These are phyloP conservation scores for Leishmania braziliensis DNA, from an alignment of 208 protist genomes.

Conservation along the genomic window DNA sequence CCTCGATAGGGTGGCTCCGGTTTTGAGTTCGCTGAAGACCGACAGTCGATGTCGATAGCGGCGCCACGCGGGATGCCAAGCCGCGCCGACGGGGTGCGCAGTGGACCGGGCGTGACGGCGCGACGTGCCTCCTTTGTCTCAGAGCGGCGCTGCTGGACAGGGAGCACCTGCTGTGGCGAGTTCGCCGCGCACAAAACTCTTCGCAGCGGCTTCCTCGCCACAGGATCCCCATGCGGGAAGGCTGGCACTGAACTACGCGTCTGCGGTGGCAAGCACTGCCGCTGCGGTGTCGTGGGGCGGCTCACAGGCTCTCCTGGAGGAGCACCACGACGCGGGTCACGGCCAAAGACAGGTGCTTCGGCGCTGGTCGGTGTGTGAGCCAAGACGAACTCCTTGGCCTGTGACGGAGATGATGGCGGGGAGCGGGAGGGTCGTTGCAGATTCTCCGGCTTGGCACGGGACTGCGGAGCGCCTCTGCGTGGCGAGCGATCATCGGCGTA, in stretches of 20 bases:
- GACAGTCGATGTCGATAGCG: slow-evolving; percentile 20
- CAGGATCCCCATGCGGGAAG: slow-evolving; percentile 1
- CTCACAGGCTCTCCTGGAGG: slow-evolving; percentile 6
- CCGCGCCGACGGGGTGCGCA: slow-evolving; percentile 11
- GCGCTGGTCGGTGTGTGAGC: slow-evolving; percentile 18
- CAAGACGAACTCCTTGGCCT: not conserved
- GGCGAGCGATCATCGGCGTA: slow-evolving; percentile 7
- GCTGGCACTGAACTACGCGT: slow-evolving; percentile 10
- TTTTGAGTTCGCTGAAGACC: slow-evolving; percentile 14
- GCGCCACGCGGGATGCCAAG: not conserved
- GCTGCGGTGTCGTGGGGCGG: slow-evolving; percentile 24
- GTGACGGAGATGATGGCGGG: slow-evolving; percentile 19
- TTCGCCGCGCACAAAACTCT: slow-evolving; percentile 33
- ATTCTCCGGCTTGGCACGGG: slow-evolving; percentile 14
- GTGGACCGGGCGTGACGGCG: slow-evolving; percentile 2
- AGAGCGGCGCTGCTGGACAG: slow-evolving; percentile 1
- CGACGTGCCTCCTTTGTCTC: slow-evolving; percentile 7
- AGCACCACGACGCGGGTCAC: slow-evolving; percentile 24
- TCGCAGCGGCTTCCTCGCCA: slow-evolving; percentile 1
- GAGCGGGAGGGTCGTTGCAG: not conserved
- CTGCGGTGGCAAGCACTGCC: not conserved
- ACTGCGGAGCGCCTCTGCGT: slow-evolving; percentile 13
- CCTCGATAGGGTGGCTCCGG: not conserved
- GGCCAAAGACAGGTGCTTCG: slow-evolving; percentile 18
- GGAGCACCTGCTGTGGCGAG: slow-evolving; percentile 21